Base-by-base conservation (phyloP, 129 eudicot species). In the Escallonia rubra region DNA sequence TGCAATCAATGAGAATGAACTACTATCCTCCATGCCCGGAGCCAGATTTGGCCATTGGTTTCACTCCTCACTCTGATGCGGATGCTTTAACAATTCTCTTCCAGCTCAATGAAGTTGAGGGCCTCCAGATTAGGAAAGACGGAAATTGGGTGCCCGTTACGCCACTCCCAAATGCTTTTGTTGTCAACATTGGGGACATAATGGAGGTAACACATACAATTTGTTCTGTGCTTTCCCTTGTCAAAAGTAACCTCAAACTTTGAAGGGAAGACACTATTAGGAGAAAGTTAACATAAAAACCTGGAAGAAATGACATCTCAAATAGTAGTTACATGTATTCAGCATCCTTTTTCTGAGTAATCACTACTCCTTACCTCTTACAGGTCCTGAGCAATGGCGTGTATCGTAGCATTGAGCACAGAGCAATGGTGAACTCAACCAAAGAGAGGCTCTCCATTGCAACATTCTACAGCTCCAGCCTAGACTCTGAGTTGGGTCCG, bases 341-440 rank as follows among this genome's bases (percentile, higher is more conserved):
- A 23, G 34, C 34, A 23, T 23, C 1, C 34, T 23, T 23, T 23
- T 23, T 23, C 34, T 1, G 34, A 23, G 34, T 23, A 2, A 54
- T 12, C 34, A 2, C 13, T 2, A 54, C 4, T 2, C 23, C 23
- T 54, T 34, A 2, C 41, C 11, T 65, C 7, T 49, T 48, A 67
- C 75, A 84, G 95, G 79, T 87, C 52, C 60, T 87, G 62, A 87
- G 80, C 78, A 87, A 87, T 70, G 95, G 95, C 4, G 87, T 66
- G 52, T 87, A 87, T 63, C 61, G 72, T 66, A 87, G 95, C 73
- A 65, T 83, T 16, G 87, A 83, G 79, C 95, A 87, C 69, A 79
- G 84, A 72, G 90, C 82, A 50, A 78, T 62, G 3, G 89, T 87
- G 43, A 89, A 81, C 77, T 72, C 86, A 1, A 43, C 41, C 63